Base-by-base conservation (phyloP, 176 grass and related monocot species). In the Avena eriantha region DNA sequence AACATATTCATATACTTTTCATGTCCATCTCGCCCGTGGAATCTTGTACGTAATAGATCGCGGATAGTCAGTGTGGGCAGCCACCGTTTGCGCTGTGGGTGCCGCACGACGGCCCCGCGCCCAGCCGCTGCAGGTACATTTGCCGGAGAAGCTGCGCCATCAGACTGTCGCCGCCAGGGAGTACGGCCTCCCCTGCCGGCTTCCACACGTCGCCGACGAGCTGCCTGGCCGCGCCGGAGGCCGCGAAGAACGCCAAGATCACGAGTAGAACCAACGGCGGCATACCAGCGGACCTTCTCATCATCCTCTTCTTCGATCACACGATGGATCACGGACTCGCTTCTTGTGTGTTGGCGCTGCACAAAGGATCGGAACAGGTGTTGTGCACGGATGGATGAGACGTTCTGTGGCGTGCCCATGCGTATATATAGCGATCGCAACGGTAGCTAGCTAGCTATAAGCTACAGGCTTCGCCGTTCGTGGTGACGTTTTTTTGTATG, bases 41-140 rank as follows among this genome's bases (percentile, higher is more conserved):
- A 78, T 72, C 79, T 82, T 68, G 10, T n/a, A 17, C 39, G 10
- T 29, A 17, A 59, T 78, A 82, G 60, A 82, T 86, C 10, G 64
- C 43, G 43, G 43, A 10, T 15, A 46, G 54, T n/a, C 0, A 19
- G 33, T 2, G 45, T 54, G 88, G 88, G 54, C 88, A 90, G 5
- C 88, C 88, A 23, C 84, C 84, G n/a, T 90, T 82, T 2, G 88
- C 49, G 51, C 73, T 90, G 64, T 90, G 82, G 41, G 88, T 90
- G 64, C 79, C 73, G 73, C 88, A 90, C 31, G 84, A 90, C 0
- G 84, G 51, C 12, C 84, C 84, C 2, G 84, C 84, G 3, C 63
- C 24, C 53, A 90, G 79, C 29, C 26, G 41, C 63, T 90, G 89
- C 79, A 83, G 53, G 54, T 72, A 82, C 88, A 90, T 72, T 46